Percentiles rank a stretch among this genome's conserved stretches.
These are phyloP conservation scores for Centrapalus pauciflorus DNA, from an alignment of 129 eudicot genomes.

Conservation along the genomic window DNA sequence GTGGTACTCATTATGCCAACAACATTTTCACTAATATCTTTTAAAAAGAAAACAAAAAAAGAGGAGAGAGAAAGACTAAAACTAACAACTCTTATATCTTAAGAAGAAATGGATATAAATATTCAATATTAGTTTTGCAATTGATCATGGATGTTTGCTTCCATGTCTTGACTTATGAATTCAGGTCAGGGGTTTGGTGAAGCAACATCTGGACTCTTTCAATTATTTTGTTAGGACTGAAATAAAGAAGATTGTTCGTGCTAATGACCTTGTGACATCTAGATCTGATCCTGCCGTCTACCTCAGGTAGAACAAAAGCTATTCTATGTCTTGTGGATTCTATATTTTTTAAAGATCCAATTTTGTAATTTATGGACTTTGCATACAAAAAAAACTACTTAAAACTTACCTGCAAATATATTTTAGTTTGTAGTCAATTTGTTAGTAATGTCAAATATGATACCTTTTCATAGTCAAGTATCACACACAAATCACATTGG, in stretches of 20 bases:
- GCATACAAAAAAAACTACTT: not conserved
- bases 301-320: slow-evolving; percentile 44
- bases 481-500: not conserved
- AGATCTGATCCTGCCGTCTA: slow-evolving; percentile 36
- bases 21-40: not conserved
- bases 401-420: slow-evolving; percentile 2
- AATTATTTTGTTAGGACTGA: slow-evolving; percentile 68
- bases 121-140: not conserved
- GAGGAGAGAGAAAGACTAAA: not conserved
- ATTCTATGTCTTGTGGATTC: not conserved
- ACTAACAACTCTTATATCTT: not conserved
- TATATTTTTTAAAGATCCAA: slow-evolving; percentile 7
- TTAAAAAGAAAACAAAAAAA: not conserved
- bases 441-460: not conserved
- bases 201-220: slow-evolving; percentile 82
- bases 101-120: not conserved
- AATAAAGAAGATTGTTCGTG: slow-evolving; percentile 71
- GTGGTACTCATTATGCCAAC: not conserved
- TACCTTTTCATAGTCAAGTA: not conserved
- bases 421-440: not conserved
- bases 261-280: slow-evolving; percentile 47
- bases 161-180: slow-evolving; percentile 9
- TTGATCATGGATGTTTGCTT: slow-evolving; percentile 6
- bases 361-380: slow-evolving; percentile 9
- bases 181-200: slow-evolving; percentile 91